Percentiles rank a stretch among this genome's conserved stretches.
phyloP scores from a whole-genome alignment of 768 basidiomycete genomes.

The Gelatoporia subvermispora region DNA sequence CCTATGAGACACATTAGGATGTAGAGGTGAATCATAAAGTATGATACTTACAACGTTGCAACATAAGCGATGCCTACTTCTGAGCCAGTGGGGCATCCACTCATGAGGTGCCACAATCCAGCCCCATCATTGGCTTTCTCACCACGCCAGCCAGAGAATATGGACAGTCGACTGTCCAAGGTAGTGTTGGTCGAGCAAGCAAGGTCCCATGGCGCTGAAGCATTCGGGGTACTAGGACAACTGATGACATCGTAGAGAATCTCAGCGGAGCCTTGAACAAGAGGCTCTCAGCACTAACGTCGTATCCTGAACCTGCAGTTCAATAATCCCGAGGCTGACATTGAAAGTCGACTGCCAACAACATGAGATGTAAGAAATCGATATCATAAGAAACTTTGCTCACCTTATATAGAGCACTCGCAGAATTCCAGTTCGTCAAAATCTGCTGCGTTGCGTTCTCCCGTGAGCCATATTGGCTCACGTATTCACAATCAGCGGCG shows the following conservation, averaged over 20 bases:
- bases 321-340: constrained; percentile 77
- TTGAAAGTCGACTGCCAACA: constrained; percentile 65
- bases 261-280: background rate
- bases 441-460: constrained; percentile 71
- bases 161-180: constrained; percentile 67
- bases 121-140: constrained; percentile 63
- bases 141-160: constrained; percentile 83
- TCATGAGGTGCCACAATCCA: constrained; percentile 89
- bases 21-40: background rate
- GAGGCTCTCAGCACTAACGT: constrained; percentile 28
- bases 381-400: constrained; percentile 7
- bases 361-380: constrained; percentile 20
- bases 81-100: constrained; percentile 72
- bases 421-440: constrained; percentile 76
- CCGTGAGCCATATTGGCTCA: constrained; percentile 53
- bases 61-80: constrained; percentile 90
- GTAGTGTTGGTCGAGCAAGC: constrained; percentile 49
- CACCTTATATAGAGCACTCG: constrained; percentile 67
- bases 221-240: constrained; percentile 55
- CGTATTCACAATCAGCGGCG: constrained; percentile 83
- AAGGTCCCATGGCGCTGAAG: constrained; percentile 68
- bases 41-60: constrained; percentile 57
- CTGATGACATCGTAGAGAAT: constrained; percentile 26
- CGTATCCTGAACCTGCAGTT: constrained; percentile 65
- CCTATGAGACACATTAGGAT: constrained; percentile 23